Percentiles rank a stretch among this genome's conserved stretches.
Conservation (phyloP, 495 filamentous ascomycete species). For the Penicillium robsamsonii region DNA sequence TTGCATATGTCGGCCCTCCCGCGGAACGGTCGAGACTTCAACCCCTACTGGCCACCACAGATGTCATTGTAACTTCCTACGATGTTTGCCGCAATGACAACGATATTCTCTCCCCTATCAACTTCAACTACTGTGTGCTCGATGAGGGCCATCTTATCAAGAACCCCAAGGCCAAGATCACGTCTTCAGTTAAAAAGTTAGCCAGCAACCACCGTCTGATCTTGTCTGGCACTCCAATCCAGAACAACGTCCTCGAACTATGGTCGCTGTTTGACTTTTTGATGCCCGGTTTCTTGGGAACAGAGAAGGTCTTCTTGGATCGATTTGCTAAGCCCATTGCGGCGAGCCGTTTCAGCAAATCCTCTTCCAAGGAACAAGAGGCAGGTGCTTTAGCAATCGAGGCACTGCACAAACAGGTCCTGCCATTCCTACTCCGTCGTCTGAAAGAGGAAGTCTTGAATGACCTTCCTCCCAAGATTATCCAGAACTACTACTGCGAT, state of each 20-base stretch:
- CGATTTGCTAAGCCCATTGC: conserved; percentile 97
- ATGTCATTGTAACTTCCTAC: conserved; percentile 95
- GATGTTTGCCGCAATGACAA: conserved; percentile 95
- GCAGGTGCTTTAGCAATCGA: conserved; percentile 94
- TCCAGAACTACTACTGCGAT: conserved; percentile 99
- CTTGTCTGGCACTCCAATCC: conserved; percentile 94
- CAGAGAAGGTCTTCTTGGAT: conserved; percentile 96
- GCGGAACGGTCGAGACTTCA: conserved; percentile 69
- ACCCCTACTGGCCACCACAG: conserved; percentile 65
- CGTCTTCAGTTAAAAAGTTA: conserved; percentile 82
- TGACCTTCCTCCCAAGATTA: conserved; percentile 94
- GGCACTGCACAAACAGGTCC: conserved; percentile 93
- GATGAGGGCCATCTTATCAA: conserved; percentile 99
- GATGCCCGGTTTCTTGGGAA: conserved; percentile 98
- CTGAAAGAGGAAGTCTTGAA: conserved; percentile 97
- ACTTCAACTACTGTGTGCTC: conserved; percentile 95
- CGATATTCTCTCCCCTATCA: conserved; percentile 75
- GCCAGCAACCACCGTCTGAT: conserved; percentile 91
- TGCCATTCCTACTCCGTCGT: conserved; percentile 93
- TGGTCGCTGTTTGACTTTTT: conserved; percentile 99
- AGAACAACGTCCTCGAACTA: conserved; percentile 97
- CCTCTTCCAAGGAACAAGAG: conserved; percentile 97
- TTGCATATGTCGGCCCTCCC: conserved; percentile 88
- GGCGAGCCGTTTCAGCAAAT: conserved; percentile 89
- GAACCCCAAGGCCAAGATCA: conserved; percentile 93